A percentile compares a stretch with the other conserved stretches of the same genome.
These are phyloP conservation scores for Pelargonium fulgidum DNA, from an alignment of 441 rosid genomes.

Conservation along the genomic window DNA sequence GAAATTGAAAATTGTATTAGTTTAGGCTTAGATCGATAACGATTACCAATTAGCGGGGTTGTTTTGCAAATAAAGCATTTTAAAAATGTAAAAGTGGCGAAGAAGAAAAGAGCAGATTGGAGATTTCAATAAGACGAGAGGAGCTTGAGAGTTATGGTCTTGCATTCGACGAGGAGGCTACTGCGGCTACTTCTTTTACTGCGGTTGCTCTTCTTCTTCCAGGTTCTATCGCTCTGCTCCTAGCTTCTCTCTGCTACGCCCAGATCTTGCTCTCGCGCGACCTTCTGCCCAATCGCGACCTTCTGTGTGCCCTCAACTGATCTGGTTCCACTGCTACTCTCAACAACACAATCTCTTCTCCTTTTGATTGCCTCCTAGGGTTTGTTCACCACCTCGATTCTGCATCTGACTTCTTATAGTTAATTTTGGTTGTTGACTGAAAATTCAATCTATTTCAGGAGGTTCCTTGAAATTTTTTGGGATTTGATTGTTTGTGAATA, in stretches of 20 bases:
- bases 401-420: background rate
- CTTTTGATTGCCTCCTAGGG: background rate
- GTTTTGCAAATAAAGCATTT: background rate
- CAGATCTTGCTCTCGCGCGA: conserved; percentile 3
- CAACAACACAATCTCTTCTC: background rate
- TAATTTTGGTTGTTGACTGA: background rate
- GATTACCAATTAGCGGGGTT: background rate
- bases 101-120: background rate
- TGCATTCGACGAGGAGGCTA: background rate
- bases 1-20: background rate
- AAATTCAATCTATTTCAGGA: conserved; percentile 21
- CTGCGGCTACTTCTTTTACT: background rate
- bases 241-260: background rate
- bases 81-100: conserved; percentile 2
- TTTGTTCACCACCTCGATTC: background rate
- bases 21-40: background rate
- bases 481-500: background rate
- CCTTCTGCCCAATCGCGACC: background rate
- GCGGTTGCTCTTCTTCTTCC: background rate
- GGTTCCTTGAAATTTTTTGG: conserved; percentile 3
- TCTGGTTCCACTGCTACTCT: background rate
- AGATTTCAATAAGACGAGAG: background rate
- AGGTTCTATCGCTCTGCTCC: background rate
- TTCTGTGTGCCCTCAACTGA: background rate
- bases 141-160: background rate